Base-by-base conservation (phyloP, 2,329 filamentous ascomycete species). In the Alternaria sp. region DNA sequence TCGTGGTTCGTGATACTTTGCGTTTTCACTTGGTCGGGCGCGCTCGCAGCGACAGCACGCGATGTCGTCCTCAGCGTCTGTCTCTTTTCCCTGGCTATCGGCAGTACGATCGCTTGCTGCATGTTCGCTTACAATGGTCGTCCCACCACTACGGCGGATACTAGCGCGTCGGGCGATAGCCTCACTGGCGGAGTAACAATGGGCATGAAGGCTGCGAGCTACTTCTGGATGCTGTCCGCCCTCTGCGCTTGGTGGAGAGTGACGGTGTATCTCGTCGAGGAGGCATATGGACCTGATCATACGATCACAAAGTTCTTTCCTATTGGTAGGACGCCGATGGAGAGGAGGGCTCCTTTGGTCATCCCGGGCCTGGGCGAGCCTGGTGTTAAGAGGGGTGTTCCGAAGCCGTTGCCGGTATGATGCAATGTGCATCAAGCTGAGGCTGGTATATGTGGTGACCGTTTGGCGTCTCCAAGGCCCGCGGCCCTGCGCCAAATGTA, bases 301-400 rank as follows among this genome's bases (percentile, higher is more conserved):
- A 51, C 19, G 7, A 57, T 56, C n/a, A 58, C 50, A 0, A 60
- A 49, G 55, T 59, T 65, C 45, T 65, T 60, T 40, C 52, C 44
- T 17, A 57, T 62, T 52, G 55, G 59, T 7, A 51, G 59, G 43
- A 62, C 54, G 26, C 49, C 55, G 9, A 63, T 56, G 51, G 59
- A 65, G 56, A 62, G 50, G 17, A 62, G 25, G 11, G 54, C 62
- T 9, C 59, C 62, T 21, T 43, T 58, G 9, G 53, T 64, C 3
- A 61, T 57, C 19, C 62, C 62, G 2, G 62, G 62, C 7, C 40
- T 64, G 26, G 57, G 62, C 8, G 62, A 64, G 46, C 62, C 52
- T 15, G 62, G 58, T 6, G 62, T 64, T 12, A 61, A 61, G 47
- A 53, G 58, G 47, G 59, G 54, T 40, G 62, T 62, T 4, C 62